Percentiles rank a stretch among this genome's conserved stretches.
phyloP scores from a whole-genome alignment of 2,329 filamentous ascomycete genomes.

The Claviceps africana region DNA sequence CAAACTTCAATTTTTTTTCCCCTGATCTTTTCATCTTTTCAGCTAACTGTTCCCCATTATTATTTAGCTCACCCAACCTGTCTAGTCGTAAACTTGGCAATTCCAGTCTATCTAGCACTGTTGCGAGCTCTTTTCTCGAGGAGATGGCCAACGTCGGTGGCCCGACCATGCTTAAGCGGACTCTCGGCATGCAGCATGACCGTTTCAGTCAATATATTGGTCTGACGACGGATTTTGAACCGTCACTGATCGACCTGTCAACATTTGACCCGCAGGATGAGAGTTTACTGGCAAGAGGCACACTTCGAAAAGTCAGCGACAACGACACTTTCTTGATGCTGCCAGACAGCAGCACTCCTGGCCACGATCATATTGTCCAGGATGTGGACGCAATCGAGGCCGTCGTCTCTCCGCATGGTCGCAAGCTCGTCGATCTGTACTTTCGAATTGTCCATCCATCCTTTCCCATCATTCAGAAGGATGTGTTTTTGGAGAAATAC shows the following conservation, averaged over 20 bases:
- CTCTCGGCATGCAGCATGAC: conserved; percentile 62
- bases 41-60: conserved; percentile 4
- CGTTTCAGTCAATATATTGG: conserved; percentile 75
- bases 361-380: conserved; percentile 54
- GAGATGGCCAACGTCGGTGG: conserved; percentile 59
- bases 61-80: conserved; percentile 40
- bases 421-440: conserved; percentile 63
- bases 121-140: conserved; percentile 49
- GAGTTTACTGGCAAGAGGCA: conserved; percentile 54
- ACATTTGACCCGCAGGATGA: conserved; percentile 71
- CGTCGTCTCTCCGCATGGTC: conserved; percentile 64
- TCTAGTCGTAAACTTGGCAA: conserved; percentile 36
- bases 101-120: conserved; percentile 46
- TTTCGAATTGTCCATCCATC: conserved; percentile 68
- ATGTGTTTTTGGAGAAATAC: conserved; percentile 67
- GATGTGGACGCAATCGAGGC: conserved; percentile 61
- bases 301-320: conserved; percentile 62
- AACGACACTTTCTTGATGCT: conserved; percentile 69
- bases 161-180: conserved; percentile 51
- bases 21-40: not conserved
- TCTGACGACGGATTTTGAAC: conserved; percentile 70
- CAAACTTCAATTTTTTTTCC: not conserved
- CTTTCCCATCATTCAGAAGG: conserved; percentile 72
- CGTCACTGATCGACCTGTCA: conserved; percentile 68
- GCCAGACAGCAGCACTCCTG: conserved; percentile 57